Evolutionary conservation across 1,284 basidiomycete species (phyloP), one percentile per base, ranked within the genome.

Genomic region (Heliocybe sulcata): DNA sequence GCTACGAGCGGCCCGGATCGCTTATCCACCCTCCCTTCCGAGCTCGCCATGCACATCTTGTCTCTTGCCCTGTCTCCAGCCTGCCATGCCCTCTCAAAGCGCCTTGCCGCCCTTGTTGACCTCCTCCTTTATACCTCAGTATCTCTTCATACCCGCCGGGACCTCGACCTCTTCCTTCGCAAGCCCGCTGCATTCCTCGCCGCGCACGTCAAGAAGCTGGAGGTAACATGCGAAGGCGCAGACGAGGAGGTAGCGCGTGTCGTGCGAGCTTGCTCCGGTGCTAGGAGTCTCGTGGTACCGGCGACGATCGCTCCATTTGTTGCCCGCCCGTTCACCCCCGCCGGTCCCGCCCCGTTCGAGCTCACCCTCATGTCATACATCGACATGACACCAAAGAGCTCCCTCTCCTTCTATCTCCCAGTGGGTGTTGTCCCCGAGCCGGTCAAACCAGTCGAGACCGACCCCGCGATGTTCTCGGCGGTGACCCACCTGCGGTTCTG

Each of bases 401-500:
- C 48, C 55, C 50, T 60, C 61, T 20, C 59, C 31, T 50, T 23
- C 14, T 54, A 47, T 25, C 53, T 45, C n/a, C 38, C 38, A 16
- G 25, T 19, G 26, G 25, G 38, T n/a, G 45, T 20, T 20, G 31
- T 14, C 8, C 48, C 54, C 9, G 22, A 42, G 26, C 16, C 27
- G 16, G 1, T 16, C 22, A 11, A 38, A 9, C 38, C 38, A 16
- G 38, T 42, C 16, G n/a, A 42, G 38, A 42, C 38, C 8, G n/a
- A 49, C 8, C 23, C 38, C 48, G 45, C 25, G 16, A 25, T 53
- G 45, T 51, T 55, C 50, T 20, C 20, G 16, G 33, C 38, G 22
- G 25, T 74, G 29, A 70, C 72, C 8, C 72, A 72, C 58, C 65
- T 77, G 1, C 67, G 70, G 8, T 64, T 77, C 55, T 71, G 70